These are phyloP conservation scores for Apium graveolens DNA, from an alignment of 129 eudicot species.

Conservation along the genomic window DNA sequence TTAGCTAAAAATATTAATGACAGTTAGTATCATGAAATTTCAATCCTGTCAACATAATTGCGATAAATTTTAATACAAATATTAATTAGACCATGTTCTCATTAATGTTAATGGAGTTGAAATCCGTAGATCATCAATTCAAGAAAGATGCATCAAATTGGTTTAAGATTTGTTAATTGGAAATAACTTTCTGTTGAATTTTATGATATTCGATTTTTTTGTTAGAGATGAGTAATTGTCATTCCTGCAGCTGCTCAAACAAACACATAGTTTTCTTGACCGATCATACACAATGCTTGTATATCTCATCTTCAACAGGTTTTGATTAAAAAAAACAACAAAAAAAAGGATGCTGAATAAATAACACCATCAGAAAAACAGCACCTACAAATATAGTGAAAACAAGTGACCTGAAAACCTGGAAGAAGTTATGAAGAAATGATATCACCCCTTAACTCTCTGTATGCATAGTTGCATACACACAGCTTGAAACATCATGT, in stretches of 20 bases:
- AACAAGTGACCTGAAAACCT: background rate
- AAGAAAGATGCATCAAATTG: too few species aligned
- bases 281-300: background rate
- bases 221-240: too few species aligned
- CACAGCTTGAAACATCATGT: background rate
- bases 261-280: background rate
- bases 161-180: too few species aligned
- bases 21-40: too few species aligned
- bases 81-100: too few species aligned
- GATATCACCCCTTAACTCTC: background rate
- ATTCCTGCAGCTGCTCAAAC: background rate
- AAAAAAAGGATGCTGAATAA: background rate
- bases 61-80: too few species aligned
- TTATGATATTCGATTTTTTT: too few species aligned
- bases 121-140: too few species aligned
- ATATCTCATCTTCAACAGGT: background rate
- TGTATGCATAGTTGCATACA: background rate
- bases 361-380: background rate
- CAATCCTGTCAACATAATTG: too few species aligned
- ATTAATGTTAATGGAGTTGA: too few species aligned
- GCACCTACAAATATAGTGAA: background rate
- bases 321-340: background rate
- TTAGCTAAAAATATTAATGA: too few species aligned
- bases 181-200: too few species aligned
- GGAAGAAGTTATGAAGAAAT: conserved; percentile 1